Evolutionary conservation across 495 filamentous ascomycete species (phyloP).

Genomic region (Tuber umbilicatum): DNA sequence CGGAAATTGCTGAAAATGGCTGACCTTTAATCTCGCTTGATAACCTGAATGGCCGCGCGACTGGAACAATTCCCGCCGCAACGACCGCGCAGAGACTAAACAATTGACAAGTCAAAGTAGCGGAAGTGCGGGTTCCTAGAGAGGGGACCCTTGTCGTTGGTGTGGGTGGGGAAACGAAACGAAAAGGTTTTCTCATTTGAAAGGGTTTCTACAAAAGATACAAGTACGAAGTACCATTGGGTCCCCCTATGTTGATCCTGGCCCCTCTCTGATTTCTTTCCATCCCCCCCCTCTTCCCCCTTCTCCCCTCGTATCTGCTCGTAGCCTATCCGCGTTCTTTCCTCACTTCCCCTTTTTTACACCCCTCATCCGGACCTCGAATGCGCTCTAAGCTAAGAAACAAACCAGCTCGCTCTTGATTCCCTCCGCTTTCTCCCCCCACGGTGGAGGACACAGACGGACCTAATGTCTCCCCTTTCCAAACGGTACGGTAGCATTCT

Average conservation of each 20-base stretch:
- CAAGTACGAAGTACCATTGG: conserved; percentile 4
- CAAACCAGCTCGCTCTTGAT: not conserved
- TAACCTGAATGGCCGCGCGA: not conserved
- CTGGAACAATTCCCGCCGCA: not conserved
- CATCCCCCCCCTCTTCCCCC: not conserved
- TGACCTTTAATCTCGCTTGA: not conserved
- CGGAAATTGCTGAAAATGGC: not conserved
- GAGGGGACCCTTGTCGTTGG: not conserved
- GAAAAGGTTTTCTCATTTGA: not conserved
- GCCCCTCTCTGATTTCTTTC: not conserved
- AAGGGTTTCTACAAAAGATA: not conserved
- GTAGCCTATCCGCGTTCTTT: not conserved
- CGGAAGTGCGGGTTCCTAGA: not conserved
- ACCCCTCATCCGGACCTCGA: not conserved
- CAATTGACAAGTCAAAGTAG: not conserved
- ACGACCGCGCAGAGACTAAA: not conserved
- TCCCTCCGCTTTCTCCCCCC: not conserved
- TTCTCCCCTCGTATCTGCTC: not conserved
- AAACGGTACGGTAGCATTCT: not conserved
- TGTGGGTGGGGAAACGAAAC: conserved; percentile 1
- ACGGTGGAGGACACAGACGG: not conserved
- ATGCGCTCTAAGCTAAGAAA: not conserved
- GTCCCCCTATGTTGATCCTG: not conserved
- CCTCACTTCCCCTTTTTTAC: not conserved
- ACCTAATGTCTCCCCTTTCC: not conserved